Conservation (phyloP, 1,139 yeast genomes). For the Casaregolazyma suthepensis region DNA sequence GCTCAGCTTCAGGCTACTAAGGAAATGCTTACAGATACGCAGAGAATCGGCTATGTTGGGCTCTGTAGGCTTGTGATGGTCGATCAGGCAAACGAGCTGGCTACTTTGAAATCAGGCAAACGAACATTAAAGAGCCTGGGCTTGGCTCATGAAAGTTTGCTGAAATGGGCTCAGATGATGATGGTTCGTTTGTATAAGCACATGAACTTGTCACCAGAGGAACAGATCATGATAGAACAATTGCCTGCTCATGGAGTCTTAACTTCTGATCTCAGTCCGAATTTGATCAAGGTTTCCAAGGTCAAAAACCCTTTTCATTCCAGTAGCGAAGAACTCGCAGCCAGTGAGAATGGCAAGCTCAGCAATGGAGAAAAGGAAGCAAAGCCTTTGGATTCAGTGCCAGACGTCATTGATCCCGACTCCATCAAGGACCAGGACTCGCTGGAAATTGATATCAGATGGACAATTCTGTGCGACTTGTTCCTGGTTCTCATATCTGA, state of each 20-base stretch:
- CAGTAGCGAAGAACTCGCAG: neutral
- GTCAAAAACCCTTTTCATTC: conserved; percentile 27
- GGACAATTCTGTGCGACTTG: conserved; percentile 91
- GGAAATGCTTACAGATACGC: conserved; percentile 72
- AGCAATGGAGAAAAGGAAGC: conserved; percentile 9
- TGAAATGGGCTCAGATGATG: conserved; percentile 77
- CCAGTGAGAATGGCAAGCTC: conserved; percentile 3
- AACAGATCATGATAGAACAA: conserved; percentile 81
- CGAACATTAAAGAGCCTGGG: conserved; percentile 46
- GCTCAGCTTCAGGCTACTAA: conserved; percentile 76
- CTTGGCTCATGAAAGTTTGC: conserved; percentile 70
- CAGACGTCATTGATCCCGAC: conserved; percentile 31
- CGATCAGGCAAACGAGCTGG: conserved; percentile 76
- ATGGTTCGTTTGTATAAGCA: conserved; percentile 75
- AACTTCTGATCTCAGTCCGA: conserved; percentile 61
- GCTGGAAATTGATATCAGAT: conserved; percentile 69
- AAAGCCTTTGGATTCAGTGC: conserved; percentile 13
- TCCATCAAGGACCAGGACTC: conserved; percentile 34
- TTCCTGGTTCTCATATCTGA: conserved; percentile 75
- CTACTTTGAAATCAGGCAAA: conserved; percentile 42
- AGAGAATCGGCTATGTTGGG: conserved; percentile 89
- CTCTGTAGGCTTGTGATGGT: conserved; percentile 68
- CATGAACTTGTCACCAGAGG: conserved; percentile 65
- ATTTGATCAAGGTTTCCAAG: conserved; percentile 32
- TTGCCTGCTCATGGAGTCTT: conserved; percentile 79